Evolutionary conservation across 1,284 basidiomycete species (phyloP), one percentile per base, ranked within the genome.

Genomic region (Leucoagaricus sp.): DNA sequence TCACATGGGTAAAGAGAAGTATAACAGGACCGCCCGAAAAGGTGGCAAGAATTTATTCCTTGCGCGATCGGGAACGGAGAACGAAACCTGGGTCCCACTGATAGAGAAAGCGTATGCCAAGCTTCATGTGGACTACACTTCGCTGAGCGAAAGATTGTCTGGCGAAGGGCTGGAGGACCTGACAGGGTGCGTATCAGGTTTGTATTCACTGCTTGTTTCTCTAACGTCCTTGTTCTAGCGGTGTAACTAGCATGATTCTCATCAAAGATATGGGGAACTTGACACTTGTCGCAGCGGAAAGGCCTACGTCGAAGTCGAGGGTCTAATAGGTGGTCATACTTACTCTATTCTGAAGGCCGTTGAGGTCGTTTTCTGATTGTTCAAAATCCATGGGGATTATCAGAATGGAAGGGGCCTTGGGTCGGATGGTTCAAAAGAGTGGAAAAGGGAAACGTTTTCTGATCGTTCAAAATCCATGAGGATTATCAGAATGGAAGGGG

Each of bases 61-160:
- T 62, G 78, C 81, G 0, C 72, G 70, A 33, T 81, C 79, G 8
- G 76, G 74, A 2, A 65, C 66, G 25, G 59, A 64, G 17, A 69
- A 68, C 4, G 70, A 72, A 33, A 72, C 70, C 0, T 72, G 70
- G 70, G 80, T 83, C 5, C 78, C 81, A 3, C 65, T 83, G 9
- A 72, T 82, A 15, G 82, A 83, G 63, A 83, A 84, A 63, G 82
- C 82, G 2, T 84, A 76, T 49, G 82, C 82, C 0, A 84, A 84
- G 64, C 62, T 82, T 5, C 79, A 82, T 61, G 81, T 81, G 2
- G 78, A 78, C 60, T 83, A 81, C 60, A 64, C 67, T 4, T 67
- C 77, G 0, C 59, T 82, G 13, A 57, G 62, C 8, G 76, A 76
- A 3, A 80, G 81, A 1, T 70, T 65, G 51, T 65, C 72, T 13